Base-by-base conservation (phyloP, 768 basidiomycete species). In the Suillus plorans region DNA sequence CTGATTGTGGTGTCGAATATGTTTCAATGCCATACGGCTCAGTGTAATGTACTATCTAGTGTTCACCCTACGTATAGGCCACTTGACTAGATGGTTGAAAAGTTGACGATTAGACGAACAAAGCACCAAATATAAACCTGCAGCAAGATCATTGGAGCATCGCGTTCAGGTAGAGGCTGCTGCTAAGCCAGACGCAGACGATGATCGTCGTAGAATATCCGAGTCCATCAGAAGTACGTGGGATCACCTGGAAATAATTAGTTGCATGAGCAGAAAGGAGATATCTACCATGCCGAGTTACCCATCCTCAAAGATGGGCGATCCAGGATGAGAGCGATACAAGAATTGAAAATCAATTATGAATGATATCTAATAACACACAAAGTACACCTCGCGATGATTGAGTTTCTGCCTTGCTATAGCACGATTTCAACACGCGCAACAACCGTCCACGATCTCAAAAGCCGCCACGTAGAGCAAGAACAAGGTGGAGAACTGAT, bases 401-500 rank as follows among this genome's bases (percentile, higher is more conserved):
- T 41, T 52, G 47, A 41, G 22, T 60, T 22, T 50, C 49, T 62
- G 39, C 63, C 60, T 64, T 62, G 22, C 70, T 12, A 57, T 31
- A 45, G 25, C 18, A 47, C 25, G 34, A 47, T 31, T 16, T 34
- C n/a, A 13, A 25, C 5, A 39, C 10, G n/a, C 39, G 5, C 50
- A 39, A n/a, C 4, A 59, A 25, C 22, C 16, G 9, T 53, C 14
- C 9, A 20, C 9, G 14, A 13, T 47, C 61, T 83, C 76, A 89
- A 76, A 77, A 79, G 12, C 97, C 97, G 53, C 97, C 97, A 78
- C 97, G 94, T 49, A 98, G 86, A 6, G 97, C 95, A 55, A 99
- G 88, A 62, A 98, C 97, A 59, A 99, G 82, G 80, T 99, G 97
- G 69, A 99, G 87, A 28, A 93, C 91, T 25, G 92, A 85, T 62